Base-by-base conservation (phyloP, 169 alveolate species). In the Eimeria brunetti region DNA sequence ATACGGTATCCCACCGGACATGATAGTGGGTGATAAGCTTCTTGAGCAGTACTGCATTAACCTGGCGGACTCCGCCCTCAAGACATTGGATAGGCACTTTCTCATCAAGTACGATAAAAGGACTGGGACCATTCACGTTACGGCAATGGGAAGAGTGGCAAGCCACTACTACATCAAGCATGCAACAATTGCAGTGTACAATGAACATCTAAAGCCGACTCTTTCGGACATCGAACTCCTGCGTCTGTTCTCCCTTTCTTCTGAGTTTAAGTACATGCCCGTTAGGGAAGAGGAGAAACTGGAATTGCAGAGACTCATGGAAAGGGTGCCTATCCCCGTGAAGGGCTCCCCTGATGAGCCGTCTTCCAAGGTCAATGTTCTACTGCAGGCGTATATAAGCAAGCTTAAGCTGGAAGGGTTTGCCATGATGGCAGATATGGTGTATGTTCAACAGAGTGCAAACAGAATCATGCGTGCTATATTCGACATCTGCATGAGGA, bases 391-490 rank as follows among this genome's bases (percentile, higher is more conserved):
- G 64, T 99, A 99, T 97, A 98, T 99, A 88, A 98, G 99, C 69
- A 98, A 99, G 96, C 97, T 99, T 95, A 99, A 98, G 95, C 97
- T 99, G 97, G 99, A 98, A 94, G 99, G 99, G 24, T 99, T 98
- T 96, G 99, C 99, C 44, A 97, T 99, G 93, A 98, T 98, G 96
- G 98, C 99, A n/a, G 99, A 99, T 97, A 98, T 99, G 99, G 99
- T 96, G 60, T 99, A 98, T 96, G 98, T 99, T 24, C 99, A 99
- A 85, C 99, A 99, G 96, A 99, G 99, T 88, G 99, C 99, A 41
- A 99, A 99, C 60, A 98, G 99, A 92, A 99, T 99, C 78, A 97
- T 99, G 97, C 98, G 99, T 67, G 99, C 99, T 14, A 97, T 99
- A 30, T 99, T 98, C 97, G 99, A 99, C 96, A 98, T 99, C 27